These are phyloP conservation scores for Pseudocercospora cruenta DNA, from an alignment of 2,329 filamentous ascomycete species.

Conservation along the genomic window DNA sequence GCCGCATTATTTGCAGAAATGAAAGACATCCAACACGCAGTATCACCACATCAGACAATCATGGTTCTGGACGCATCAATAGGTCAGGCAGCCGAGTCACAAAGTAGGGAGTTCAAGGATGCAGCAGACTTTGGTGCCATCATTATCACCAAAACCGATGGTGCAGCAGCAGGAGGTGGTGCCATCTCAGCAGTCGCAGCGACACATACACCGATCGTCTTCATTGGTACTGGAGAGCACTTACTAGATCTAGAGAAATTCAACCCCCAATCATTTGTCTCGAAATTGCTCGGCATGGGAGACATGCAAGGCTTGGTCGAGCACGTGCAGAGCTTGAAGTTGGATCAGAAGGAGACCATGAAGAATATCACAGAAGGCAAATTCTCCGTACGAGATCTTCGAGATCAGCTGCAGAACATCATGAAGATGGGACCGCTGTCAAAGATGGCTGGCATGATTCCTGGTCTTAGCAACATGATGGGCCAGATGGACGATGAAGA, in stretches of 20 bases:
- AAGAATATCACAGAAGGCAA: slow-evolving; percentile 98
- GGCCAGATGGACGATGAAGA: slow-evolving; percentile 96
- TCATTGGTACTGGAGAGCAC: slow-evolving; percentile 96
- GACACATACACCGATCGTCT: slow-evolving; percentile 95
- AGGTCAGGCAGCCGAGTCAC: slow-evolving; percentile 91
- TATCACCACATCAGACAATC: slow-evolving; percentile 93
- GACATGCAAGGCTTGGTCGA: slow-evolving; percentile 95
- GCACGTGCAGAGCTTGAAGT: slow-evolving; percentile 91
- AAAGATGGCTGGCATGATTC: slow-evolving; percentile 99
- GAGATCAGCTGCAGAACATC: slow-evolving; percentile 94
- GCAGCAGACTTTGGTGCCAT: slow-evolving; percentile 96
- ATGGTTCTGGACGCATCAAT: slow-evolving; percentile 98
- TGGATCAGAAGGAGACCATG: slow-evolving; percentile 98
- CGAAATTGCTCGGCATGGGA: slow-evolving; percentile 93
- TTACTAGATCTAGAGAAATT: slow-evolving; percentile 94
- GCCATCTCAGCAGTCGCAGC: slow-evolving; percentile 97
- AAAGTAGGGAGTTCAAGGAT: slow-evolving; percentile 96
- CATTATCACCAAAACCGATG: slow-evolving; percentile 98
- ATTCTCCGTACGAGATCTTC: slow-evolving; percentile 90
- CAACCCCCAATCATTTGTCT: slow-evolving; percentile 88
- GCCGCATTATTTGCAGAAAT: slow-evolving; percentile 95
- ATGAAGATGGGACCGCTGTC: slow-evolving; percentile 99
- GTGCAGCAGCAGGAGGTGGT: slow-evolving; percentile 91
- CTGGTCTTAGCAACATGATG: slow-evolving; percentile 91
- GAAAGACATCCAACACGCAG: slow-evolving; percentile 90